Evolutionary conservation across 2,329 filamentous ascomycete genomes (phyloP).

Genomic region (Colletotrichum liaoningense): DNA sequence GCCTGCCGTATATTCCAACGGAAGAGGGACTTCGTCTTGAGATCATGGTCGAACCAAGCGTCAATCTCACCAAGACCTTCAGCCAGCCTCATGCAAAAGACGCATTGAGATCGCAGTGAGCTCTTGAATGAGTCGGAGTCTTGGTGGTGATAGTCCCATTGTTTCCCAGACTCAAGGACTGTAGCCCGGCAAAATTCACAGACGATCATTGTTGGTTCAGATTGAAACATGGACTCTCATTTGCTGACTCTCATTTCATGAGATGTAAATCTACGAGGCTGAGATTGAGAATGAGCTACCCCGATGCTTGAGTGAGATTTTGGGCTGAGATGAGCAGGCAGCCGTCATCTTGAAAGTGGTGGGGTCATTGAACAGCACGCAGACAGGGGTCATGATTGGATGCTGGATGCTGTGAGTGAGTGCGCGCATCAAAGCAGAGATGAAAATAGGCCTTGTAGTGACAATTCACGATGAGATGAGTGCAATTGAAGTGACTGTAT

Average conservation of each 20-base stretch:
- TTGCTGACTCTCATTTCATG: background rate
- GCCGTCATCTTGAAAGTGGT: background rate
- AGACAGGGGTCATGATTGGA: constrained; percentile 1
- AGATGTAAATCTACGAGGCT: background rate
- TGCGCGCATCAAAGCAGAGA: no score
- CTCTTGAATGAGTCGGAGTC: background rate
- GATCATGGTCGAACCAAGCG: background rate
- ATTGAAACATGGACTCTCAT: background rate
- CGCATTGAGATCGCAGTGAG: background rate
- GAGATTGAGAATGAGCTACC: background rate
- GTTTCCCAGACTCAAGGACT: background rate
- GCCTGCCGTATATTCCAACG: constrained; percentile 16
- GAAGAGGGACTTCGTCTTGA: background rate
- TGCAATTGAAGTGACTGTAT: background rate
- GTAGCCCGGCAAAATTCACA: constrained; percentile 3
- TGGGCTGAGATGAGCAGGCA: background rate
- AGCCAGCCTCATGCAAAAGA: constrained; percentile 16
- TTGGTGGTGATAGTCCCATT: constrained; percentile 13
- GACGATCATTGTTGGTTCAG: background rate
- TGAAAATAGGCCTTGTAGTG: no score
- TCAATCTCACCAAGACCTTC: background rate
- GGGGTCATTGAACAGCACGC: background rate
- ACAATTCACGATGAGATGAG: background rate
- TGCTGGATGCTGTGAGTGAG: no score
- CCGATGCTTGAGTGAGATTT: background rate